These are phyloP conservation scores for Fusarium sulawesiense DNA, from an alignment of 2,329 filamentous ascomycete species.

Conservation along the genomic window DNA sequence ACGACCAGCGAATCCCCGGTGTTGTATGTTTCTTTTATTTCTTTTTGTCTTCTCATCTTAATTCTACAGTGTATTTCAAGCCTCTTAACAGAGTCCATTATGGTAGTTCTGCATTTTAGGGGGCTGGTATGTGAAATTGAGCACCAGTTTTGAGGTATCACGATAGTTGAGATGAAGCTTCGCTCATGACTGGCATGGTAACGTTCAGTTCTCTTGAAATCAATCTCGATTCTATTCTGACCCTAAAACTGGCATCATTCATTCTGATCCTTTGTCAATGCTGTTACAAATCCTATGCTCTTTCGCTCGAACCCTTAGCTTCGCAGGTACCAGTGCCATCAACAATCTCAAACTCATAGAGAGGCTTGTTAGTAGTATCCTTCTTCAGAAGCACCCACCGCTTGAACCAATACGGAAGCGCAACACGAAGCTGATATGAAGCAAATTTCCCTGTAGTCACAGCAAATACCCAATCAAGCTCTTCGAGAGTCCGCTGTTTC, in stretches of 20 bases:
- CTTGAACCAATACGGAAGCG: conserved; percentile 51
- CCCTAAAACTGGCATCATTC: not conserved
- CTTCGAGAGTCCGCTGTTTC: conserved; percentile 57
- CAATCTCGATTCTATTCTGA: not conserved
- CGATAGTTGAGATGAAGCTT: not conserved
- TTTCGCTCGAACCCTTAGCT: not conserved
- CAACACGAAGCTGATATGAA: conserved; percentile 50
- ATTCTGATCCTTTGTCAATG: not conserved
- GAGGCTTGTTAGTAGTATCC: conserved; percentile 46
- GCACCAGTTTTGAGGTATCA: not conserved
- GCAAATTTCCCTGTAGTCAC: conserved; percentile 50
- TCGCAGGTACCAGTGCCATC: no score
- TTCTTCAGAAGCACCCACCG: conserved; percentile 47
- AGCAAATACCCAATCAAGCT: conserved; percentile 55
- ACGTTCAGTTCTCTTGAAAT: not conserved
- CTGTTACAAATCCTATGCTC: not conserved
- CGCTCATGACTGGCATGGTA: not conserved
- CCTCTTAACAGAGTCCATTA: not conserved
- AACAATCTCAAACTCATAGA: conserved; percentile 42
- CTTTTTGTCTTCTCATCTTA: not conserved
- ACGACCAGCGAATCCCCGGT: not conserved
- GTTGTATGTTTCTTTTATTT: not conserved
- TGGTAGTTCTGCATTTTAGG: not conserved
- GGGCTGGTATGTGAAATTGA: accelerated
- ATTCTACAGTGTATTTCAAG: not conserved